These are phyloP conservation scores for Dispira simplex DNA, from an alignment of 192 early-diverging fungal genomes.

Conservation along the genomic window DNA sequence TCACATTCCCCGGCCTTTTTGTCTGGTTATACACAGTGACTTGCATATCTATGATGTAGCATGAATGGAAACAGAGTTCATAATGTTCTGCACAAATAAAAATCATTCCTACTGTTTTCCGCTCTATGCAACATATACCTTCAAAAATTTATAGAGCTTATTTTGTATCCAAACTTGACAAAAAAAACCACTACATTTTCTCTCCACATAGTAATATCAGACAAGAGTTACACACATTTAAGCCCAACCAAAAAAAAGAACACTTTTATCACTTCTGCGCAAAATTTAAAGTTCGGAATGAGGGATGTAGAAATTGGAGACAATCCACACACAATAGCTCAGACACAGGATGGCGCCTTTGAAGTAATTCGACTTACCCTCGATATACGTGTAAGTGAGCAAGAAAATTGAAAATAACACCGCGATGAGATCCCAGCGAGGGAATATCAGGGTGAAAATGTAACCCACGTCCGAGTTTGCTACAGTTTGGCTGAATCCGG, in stretches of 20 bases:
- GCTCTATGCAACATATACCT: too few species aligned
- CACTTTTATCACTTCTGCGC: neutral
- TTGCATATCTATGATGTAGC: too few species aligned
- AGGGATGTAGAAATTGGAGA: conserved; percentile 63
- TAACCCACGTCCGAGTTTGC: neutral
- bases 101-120: too few species aligned
- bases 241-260: neutral
- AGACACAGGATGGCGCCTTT: conserved; percentile 84
- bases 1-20: too few species aligned
- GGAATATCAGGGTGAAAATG: conserved; percentile 54
- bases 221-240: neutral
- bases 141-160: too few species aligned
- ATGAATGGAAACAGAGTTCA: too few species aligned
- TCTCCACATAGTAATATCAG: neutral
- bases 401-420: conserved; percentile 49
- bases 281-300: neutral
- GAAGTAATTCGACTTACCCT: conserved; percentile 95
- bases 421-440: conserved; percentile 47
- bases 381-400: conserved; percentile 84
- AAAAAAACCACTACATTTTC: neutral
- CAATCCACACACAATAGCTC: conserved; percentile 69
- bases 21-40: too few species aligned
- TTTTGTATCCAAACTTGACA: neutral
- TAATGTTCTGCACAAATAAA: too few species aligned
- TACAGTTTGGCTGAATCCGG: neutral